These are phyloP conservation scores for Fusarium sp. DNA, from an alignment of 2,329 filamentous ascomycete genomes.

Conservation along the genomic window DNA sequence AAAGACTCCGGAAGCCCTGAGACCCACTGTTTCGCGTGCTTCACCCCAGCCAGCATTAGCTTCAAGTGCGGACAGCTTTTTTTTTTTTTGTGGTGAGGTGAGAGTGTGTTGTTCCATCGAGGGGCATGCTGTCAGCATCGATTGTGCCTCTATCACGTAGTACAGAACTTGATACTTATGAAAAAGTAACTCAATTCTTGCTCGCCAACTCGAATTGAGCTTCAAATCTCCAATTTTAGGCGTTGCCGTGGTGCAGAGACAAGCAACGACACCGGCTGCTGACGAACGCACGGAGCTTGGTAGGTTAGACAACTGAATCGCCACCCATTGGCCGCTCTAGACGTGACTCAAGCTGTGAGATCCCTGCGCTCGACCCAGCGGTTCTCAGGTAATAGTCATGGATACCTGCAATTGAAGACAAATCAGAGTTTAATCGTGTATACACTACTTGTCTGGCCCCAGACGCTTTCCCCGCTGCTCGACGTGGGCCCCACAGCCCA, in stretches of 20 bases:
- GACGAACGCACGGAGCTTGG: slow-evolving; percentile 21
- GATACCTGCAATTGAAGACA: slow-evolving; percentile 1
- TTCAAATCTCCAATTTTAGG: neutral
- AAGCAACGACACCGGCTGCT: slow-evolving; percentile 4
- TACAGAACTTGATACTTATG: neutral
- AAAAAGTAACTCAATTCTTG: neutral
- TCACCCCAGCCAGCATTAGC: slow-evolving; percentile 21
- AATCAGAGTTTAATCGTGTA: neutral
- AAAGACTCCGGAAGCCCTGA: slow-evolving; percentile 16
- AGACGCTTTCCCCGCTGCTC: slow-evolving; percentile 35
- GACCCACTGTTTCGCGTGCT: slow-evolving; percentile 14
- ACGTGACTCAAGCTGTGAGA: slow-evolving; percentile 31
- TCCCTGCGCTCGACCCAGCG: slow-evolving; percentile 16
- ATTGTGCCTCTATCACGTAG: neutral
- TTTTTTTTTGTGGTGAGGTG: neutral
- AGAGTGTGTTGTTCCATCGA: neutral
- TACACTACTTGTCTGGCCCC: slow-evolving; percentile 25
- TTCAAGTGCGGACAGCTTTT: slow-evolving; percentile 13
- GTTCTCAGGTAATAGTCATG: slow-evolving; percentile 13
- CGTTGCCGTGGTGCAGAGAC: slow-evolving; percentile 10
- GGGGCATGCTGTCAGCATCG: neutral
- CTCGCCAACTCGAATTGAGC: neutral
- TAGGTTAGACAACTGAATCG: slow-evolving; percentile 17
- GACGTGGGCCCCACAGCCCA: slow-evolving; percentile 35
- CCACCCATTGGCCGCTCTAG: slow-evolving; percentile 26